Base-by-base conservation (phyloP, 441 rosid genomes). In the Adansonia grandidieri region DNA sequence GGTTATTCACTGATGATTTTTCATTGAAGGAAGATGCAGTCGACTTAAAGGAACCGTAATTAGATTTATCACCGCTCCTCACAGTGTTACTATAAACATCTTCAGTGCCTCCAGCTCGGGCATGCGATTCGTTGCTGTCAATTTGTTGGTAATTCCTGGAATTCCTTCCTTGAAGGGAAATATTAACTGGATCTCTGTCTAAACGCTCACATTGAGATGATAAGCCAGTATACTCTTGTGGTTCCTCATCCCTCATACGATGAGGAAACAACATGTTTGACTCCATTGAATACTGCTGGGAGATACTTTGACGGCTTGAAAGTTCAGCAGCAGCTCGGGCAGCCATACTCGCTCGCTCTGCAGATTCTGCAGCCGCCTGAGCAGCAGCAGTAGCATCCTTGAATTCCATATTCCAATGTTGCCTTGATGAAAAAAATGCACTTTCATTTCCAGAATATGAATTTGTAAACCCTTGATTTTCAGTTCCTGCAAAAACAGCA, bases 271-370 rank as follows among this genome's bases (percentile, higher is more conserved):
- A 76, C 57, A 67, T 37, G 24, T 67, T 85, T 11, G 91, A 81
- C 61, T 82, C 91, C 45, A 87, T 19, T 37, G 89, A 84, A 82
- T 88, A 70, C 77, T 83, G 92, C 78, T 83, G 78, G 73, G 80
- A 81, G 60, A 79, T 63, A 83, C 84, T 87, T 77, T 82, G 97
- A 73, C 73, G 90, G 82, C 90, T 93, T 6, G 98, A 91, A 81
- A 96, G 95, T 75, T 93, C 90, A 48, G 97, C 98, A 85, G 98
- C 98, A 37, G 97, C 96, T 82, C 98, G 90, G 71, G 98, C 98
- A 84, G 99, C 98, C 74, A 91, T 87, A 77, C 98, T 94, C n/a
- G 99, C 99, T 83, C 86, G 89, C 83, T 96, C 99, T 62, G 99
- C 99, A 75, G 98, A 91, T 81, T 94, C 96, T 78, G 98, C 99